phyloP scores from a whole-genome alignment of 192 early-diverging fungal species.

The Paraglomus brasilianum region DNA sequence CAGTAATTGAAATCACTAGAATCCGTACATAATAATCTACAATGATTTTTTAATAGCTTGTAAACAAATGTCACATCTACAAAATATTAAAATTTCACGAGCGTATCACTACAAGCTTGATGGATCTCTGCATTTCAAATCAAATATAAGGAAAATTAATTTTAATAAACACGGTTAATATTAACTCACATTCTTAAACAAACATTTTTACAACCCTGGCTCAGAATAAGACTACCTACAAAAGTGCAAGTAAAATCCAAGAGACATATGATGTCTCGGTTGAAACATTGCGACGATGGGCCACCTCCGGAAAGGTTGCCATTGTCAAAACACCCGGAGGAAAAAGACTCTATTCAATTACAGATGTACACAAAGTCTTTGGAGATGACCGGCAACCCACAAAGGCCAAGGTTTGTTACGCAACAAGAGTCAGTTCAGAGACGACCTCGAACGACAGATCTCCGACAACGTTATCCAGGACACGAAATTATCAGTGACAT shows the following conservation, averaged over 20 bases:
- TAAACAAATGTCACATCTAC: no score
- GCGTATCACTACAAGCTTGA: no score
- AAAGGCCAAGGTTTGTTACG: slow-evolving; percentile 16
- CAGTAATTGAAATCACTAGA: no score
- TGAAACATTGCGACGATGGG: slow-evolving; percentile 19
- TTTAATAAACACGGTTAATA: slow-evolving; percentile 2
- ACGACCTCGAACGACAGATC: slow-evolving; percentile 14
- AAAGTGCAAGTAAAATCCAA: slow-evolving; percentile 1
- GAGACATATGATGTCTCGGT: slow-evolving; percentile 10
- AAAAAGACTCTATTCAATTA: slow-evolving; percentile 20
- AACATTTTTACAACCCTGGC: not conserved
- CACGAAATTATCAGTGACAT: slow-evolving; percentile 22
- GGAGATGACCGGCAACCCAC: slow-evolving; percentile 8
- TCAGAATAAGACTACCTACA: slow-evolving; percentile 5
- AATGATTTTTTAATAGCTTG: no score
- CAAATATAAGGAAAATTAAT: slow-evolving; percentile 6
- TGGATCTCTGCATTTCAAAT: no score
- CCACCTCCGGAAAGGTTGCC: not conserved
- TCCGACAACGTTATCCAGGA: slow-evolving; percentile 3
- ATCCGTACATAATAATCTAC: no score
- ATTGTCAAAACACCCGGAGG: slow-evolving; percentile 8
- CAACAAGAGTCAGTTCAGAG: slow-evolving; percentile 14
- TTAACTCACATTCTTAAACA: not conserved
- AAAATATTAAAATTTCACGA: no score
- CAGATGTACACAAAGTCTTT: slow-evolving; percentile 17